Evolutionary conservation across 176 grass and related monocot species (phyloP).

Genomic region (Juncus effusus): DNA sequence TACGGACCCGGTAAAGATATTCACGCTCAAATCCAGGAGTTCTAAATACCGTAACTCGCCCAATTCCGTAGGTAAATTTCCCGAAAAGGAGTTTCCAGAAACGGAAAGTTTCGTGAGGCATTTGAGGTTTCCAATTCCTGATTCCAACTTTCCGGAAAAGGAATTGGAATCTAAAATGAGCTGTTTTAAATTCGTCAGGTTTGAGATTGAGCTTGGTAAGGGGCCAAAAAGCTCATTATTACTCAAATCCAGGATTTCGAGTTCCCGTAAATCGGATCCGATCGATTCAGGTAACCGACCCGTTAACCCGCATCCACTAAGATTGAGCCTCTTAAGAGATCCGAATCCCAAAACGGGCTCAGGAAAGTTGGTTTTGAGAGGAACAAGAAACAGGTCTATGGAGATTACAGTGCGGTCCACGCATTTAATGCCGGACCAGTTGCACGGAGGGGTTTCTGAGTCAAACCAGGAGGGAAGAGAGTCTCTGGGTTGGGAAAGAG

Average conservation of each 20-base stretch:
- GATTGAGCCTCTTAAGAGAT: conserved; percentile 60
- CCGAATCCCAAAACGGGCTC: conserved; percentile 45
- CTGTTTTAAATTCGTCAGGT: conserved; percentile 50
- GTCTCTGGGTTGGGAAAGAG: conserved; percentile 47
- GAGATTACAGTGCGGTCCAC: conserved; percentile 33
- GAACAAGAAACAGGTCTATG: conserved; percentile 65
- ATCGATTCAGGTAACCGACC: conserved; percentile 54
- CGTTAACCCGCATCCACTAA: conserved; percentile 61
- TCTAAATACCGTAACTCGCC: conserved; percentile 62
- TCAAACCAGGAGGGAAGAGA: conserved; percentile 78
- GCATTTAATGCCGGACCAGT: conserved; percentile 69
- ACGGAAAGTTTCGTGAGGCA: conserved; percentile 51
- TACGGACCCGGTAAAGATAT: conserved; percentile 55
- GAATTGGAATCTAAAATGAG: conserved; percentile 57
- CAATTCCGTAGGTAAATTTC: conserved; percentile 54
- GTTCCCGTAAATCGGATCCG: conserved; percentile 39
- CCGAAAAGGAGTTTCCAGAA: conserved; percentile 53
- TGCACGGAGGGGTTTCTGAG: conserved; percentile 65
- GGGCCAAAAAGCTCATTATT: conserved; percentile 56
- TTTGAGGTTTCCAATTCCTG: conserved; percentile 53
- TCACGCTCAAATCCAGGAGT: conserved; percentile 54
- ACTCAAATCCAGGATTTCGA: conserved; percentile 65
- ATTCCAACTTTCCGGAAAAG: conserved; percentile 47
- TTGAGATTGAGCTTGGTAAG: conserved; percentile 52
- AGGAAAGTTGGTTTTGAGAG: conserved; percentile 56